Evolutionary conservation across 192 early-diverging fungal genomes (phyloP).

Genomic region (Chytriomyces sp.): DNA sequence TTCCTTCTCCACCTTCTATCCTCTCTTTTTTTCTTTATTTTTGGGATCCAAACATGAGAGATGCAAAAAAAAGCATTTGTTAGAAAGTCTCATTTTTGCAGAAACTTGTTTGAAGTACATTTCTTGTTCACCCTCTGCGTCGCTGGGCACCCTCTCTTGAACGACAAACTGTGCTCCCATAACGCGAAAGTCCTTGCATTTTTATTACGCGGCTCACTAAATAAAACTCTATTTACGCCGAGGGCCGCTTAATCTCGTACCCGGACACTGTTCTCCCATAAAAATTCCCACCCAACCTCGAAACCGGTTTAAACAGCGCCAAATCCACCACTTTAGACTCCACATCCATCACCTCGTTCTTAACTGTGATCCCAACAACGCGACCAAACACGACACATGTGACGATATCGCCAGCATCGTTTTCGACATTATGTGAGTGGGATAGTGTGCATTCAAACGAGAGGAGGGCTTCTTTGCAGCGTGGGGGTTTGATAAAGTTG

Average conservation of each 20-base stretch:
- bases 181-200: too few relatives aligned
- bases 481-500: conserved; percentile 32
- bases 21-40: too few relatives aligned
- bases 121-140: too few relatives aligned
- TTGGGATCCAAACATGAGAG: too few relatives aligned
- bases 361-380: conserved; percentile 43
- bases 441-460: conserved; percentile 52
- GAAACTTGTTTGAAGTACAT: too few relatives aligned
- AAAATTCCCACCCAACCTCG: conserved; percentile 48
- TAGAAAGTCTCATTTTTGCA: too few relatives aligned
- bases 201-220: too few relatives aligned
- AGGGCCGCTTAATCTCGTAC: conserved; percentile 44
- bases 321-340: conserved; percentile 42
- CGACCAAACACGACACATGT: conserved; percentile 50
- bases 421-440: conserved; percentile 42
- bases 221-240: not conserved
- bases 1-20: too few relatives aligned
- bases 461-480: conserved; percentile 42
- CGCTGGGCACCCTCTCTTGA: too few relatives aligned
- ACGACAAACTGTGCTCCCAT: not conserved
- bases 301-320: conserved; percentile 38
- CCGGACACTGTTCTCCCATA: conserved; percentile 47
- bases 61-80: too few relatives aligned
- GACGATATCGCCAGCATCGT: conserved; percentile 36
- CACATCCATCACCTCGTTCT: conserved; percentile 40